Base-by-base conservation (phyloP, 352 stramenopile genomes). In the Phytophthora fragariaefolia region DNA sequence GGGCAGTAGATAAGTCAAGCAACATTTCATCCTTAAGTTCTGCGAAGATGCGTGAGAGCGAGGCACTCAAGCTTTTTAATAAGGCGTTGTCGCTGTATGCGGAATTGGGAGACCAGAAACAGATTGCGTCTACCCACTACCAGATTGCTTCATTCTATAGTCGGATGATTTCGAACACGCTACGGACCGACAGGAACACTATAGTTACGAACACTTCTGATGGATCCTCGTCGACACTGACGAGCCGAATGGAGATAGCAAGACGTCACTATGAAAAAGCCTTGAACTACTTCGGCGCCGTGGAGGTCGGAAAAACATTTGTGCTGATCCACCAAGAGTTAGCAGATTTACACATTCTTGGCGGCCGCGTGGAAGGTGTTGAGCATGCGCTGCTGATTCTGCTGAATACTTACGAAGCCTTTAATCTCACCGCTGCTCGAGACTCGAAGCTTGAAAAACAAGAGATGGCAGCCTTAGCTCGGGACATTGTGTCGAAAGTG, bases 201-300 rank as follows among this genome's bases (percentile, higher is more conserved):
- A 3, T 48, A 52, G 10, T 34, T 22, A 13, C 27, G 7, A 57
- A 66, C 0, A 66, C 73, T 15, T 40, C 20, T 15, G 65, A 69
- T 9, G 42, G 30, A 7, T 32, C 54, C 1, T 75, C 54, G 24
- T 71, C 71, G 10, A 68, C 74, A 9, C 36, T 92, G 18, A 80
- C 86, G 53, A 92, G 66, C 30, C 85, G 81, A 12, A 87, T 96
- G 79, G 86, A 96, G 64, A 90, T 95, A 47, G 80, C 88, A 0
- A 76, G 86, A n/a, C 80, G 88, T 2, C 83, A 95, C 53, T 96
- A 96, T 55, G 86, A 94, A 57, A 93, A 93, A 56, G 82, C 88
- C 1, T 66, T 96, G 5, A 71, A 82, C 24, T 96, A 93, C 52
- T 96, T 96, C 68, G 84, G 81, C 27, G 71, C 71, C 15, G 50